Conservation (phyloP, 345 rosid species). For the Brassica juncea region DNA sequence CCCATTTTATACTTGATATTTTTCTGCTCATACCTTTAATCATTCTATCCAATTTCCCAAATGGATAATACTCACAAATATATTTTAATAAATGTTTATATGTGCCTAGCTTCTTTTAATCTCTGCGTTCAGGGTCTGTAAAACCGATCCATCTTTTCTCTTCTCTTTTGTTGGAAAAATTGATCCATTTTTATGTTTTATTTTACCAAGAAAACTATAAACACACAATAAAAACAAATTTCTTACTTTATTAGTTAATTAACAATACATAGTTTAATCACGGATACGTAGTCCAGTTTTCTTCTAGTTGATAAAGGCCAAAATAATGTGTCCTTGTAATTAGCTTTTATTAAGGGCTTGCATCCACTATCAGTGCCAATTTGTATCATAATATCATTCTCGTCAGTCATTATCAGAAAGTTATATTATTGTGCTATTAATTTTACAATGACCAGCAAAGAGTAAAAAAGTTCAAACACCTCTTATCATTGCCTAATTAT, state of each 20-base stretch:
- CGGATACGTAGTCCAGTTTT: not conserved
- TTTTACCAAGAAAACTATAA: not conserved
- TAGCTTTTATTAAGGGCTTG: constrained; percentile 33
- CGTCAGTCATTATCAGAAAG: constrained; percentile 8
- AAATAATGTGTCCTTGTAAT: constrained; percentile 41
- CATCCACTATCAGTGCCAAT: constrained; percentile 46
- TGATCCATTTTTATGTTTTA: not conserved
- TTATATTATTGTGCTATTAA: constrained; percentile 1
- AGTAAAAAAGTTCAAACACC: constrained; percentile 3
- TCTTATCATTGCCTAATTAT: constrained; percentile 14
- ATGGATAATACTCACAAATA: not conserved
- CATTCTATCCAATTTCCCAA: constrained; percentile 7
- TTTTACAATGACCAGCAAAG: not conserved
- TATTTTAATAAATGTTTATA: not conserved
- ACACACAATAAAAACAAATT: not conserved
- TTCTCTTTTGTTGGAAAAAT: no score
- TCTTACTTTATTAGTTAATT: not conserved
- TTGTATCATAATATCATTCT: constrained; percentile 35
- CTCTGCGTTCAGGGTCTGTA: not conserved
- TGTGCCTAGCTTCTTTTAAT: not conserved
- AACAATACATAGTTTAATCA: not conserved
- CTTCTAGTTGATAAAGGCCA: constrained; percentile 10
- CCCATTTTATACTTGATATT: not conserved
- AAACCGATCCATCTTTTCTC: not conserved
- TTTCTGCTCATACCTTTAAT: constrained; percentile 1